Conservation (phyloP, 2,329 filamentous ascomycete species). For the Rhexocercosporidium sp. region DNA sequence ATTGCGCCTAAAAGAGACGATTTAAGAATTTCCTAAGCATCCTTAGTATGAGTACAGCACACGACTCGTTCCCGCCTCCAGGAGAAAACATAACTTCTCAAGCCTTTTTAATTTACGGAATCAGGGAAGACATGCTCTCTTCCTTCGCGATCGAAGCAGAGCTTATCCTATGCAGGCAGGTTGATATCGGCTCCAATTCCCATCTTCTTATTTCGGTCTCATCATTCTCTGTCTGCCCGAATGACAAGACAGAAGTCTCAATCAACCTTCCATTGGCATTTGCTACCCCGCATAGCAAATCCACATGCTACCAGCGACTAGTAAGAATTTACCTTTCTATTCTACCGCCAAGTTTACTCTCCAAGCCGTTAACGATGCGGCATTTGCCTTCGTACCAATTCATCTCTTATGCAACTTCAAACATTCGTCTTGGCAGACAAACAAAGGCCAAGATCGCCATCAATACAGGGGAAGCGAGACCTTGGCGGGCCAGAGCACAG, state of each 20-base stretch:
- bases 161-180: constrained; percentile 4
- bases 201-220: constrained; percentile 4
- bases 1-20: not conserved
- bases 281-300: not conserved
- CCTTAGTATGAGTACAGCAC: too few relatives aligned
- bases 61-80: not conserved
- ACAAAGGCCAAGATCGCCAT: not conserved
- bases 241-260: constrained; percentile 1
- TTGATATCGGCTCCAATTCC: not conserved
- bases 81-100: not conserved
- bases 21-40: not conserved
- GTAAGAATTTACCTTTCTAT: not conserved
- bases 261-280: not conserved
- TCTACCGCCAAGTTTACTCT: not conserved
- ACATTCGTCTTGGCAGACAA: not conserved
- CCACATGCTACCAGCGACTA: not conserved
- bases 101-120: not conserved
- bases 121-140: not conserved
- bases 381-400: not conserved
- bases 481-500: not conserved
- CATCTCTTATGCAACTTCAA: not conserved
- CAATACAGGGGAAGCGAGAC: not conserved
- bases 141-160: not conserved
- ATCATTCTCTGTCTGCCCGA: not conserved
- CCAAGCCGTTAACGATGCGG: not conserved